Evolutionary conservation across 1,284 basidiomycete genomes (phyloP), one percentile per base, ranked within the genome.

Genomic region (Malassezia yamatoensis): DNA sequence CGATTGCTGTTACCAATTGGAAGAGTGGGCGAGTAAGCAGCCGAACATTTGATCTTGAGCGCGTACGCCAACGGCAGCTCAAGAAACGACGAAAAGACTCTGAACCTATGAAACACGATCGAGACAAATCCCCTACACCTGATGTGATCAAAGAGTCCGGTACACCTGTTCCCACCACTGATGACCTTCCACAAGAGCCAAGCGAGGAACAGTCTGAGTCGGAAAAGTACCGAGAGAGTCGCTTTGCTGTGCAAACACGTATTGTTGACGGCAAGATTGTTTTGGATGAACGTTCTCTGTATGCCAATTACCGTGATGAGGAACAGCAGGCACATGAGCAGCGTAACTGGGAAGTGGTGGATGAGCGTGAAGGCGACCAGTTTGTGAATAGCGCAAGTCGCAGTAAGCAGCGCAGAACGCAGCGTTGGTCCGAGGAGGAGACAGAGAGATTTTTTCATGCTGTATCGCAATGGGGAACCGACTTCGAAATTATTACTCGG

Each of bases 401-500:
- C 68, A 82, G 83, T 40, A 88, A 83, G 76, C 83, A 67, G 55
- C 58, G 67, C 2, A 51, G 84, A 54, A 82, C 81, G 59, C 81
- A 83, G 34, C 85, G 87, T 21, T 91, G 89, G 89, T 84, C 83
- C 66, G 82, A 80, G 13, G 85, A 86, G 62, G 88, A 90, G 71
- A 90, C 88, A 0, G 87, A 89, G 56, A 75, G 85, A 15, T 90
- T 91, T 73, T 93, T 37, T 12, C 63, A 90, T 86, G 87, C 87
- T 11, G 77, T 91, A 34, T 80, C 83, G 4, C 87, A 89, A 70
- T 90, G 89, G 69, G 88, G 88, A 35, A 87, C 89, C 70, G 90
- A 91, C 64, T 91, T 90, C 68, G 88, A 91, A 71, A 81, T 91
- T 55, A 89, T 91, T 54, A 85, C 88, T 1, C 84, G 84, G 59